phyloP scores from a whole-genome alignment of 768 basidiomycete genomes.

The Rhodotorula diobovata region DNA sequence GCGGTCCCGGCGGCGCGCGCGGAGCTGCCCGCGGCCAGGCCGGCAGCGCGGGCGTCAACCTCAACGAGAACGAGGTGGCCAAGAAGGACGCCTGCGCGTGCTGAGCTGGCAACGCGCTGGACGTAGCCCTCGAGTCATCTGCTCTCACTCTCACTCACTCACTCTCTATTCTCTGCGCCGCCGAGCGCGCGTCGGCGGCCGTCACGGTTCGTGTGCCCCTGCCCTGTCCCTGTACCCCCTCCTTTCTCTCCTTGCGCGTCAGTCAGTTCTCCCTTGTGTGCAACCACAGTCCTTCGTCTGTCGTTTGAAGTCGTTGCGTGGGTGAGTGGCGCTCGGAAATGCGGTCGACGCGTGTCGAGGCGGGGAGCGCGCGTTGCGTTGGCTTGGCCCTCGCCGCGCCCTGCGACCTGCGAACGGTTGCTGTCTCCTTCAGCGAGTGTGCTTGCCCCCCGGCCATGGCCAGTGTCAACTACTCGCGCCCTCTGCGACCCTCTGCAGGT shows the following conservation, averaged over 20 bases:
- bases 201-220: neutral
- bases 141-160: neutral
- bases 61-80: constrained; percentile 46
- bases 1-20: constrained; percentile 35
- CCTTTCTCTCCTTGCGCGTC: neutral
- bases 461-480: neutral
- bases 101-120: constrained; percentile 8
- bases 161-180: neutral
- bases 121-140: too few species aligned
- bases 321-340: neutral
- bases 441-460: neutral
- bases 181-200: neutral
- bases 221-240: neutral
- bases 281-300: neutral
- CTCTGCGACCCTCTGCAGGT: neutral
- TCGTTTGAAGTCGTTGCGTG: too few species aligned
- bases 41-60: constrained; percentile 53
- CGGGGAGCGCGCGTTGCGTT: too few species aligned
- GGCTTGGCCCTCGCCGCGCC: neutral
- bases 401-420: too few species aligned
- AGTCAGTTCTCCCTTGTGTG: neutral
- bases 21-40: constrained; percentile 51
- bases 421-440: too few species aligned
- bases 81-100: constrained; percentile 47
- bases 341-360: neutral